Base-by-base conservation (phyloP, 2,329 filamentous ascomycete genomes). In the Epichloe festucae region DNA sequence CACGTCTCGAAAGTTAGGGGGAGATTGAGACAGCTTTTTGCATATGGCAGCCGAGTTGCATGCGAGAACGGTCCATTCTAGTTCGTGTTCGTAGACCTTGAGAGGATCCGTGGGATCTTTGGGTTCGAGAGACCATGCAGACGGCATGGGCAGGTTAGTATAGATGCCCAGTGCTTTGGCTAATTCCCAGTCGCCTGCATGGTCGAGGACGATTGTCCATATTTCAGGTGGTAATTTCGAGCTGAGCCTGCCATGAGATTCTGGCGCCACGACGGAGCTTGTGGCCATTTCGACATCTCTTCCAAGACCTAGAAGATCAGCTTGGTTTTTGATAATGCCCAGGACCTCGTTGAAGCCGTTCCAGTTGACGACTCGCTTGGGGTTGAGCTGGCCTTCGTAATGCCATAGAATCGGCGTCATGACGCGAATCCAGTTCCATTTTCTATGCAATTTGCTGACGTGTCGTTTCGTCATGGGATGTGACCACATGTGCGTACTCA, bases 401-500 rank as follows among this genome's bases (percentile, higher is more conserved):
- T 84, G 80, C 87, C 88, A 95, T 15, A 95, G 68, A 36, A 94
- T 81, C 0, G 90, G 89, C 42, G 85, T 76, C 64, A 95, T 77
- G 43, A 93, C 81, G 55, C 85, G 79, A 49, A 95, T 79, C 88
- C 89, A 95, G 50, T 83, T 84, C 88, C 88, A 95, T 65, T 89
- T 90, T 56, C 81, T 75, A 56, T 84, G 78, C 42, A 95, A 80
- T 68, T 94, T 93, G 67, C 80, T 85, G 54, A 95, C 76, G 63
- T 95, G 89, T 60, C 89, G 85, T 70, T 87, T 87, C 15, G 88
- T 95, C 70, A 90, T 83, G 2, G 89, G 88, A 60, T 93, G 89
- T 63, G 90, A 82, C 89, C 89, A 95, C 81, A 91, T 89, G 54
- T 86, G 78, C 1, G 81, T 81, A 36, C 87, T 91, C 89, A 96